A percentile compares a stretch with the other conserved stretches of the same genome.
Evolutionary conservation across 202 grass and related monocot genomes (phyloP).

Genomic region (Zoysia matrella): DNA sequence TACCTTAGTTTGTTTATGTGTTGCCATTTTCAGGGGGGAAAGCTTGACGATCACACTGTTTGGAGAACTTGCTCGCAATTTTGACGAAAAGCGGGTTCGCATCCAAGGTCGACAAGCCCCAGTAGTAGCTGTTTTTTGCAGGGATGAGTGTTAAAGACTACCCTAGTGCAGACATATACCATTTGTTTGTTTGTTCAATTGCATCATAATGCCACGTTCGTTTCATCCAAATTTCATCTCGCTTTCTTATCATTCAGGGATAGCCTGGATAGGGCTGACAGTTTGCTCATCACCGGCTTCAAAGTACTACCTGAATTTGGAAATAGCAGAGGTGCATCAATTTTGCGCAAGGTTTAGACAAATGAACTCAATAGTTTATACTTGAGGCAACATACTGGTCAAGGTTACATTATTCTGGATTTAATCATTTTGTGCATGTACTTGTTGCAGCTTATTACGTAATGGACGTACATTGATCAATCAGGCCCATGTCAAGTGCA

Average conservation of each 20-base stretch:
- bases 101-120: not conserved
- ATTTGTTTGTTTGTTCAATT: not conserved
- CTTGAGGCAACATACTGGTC: not conserved
- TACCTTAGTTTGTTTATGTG: not conserved
- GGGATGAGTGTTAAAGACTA: not conserved
- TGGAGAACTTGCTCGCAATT: slow-evolving; percentile 14
- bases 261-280: not conserved
- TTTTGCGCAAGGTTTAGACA: not conserved
- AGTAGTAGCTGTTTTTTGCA: slow-evolving; percentile 12
- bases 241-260: not conserved
- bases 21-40: slow-evolving; percentile 16
- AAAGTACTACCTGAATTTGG: slow-evolving; percentile 21
- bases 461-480: not conserved
- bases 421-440: not conserved
- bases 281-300: slow-evolving; percentile 9
- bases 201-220: not conserved
- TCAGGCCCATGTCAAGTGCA: not conserved
- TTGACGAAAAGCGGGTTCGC: not conserved
- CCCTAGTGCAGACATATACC: not conserved
- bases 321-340: slow-evolving; percentile 5
- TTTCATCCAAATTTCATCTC: not conserved
- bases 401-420: not conserved
- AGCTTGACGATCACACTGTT: not conserved
- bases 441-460: not conserved
- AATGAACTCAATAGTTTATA: slow-evolving; percentile 1